phyloP scores from a whole-genome alignment of 1,139 yeast genomes.

The Taphrina deformans region DNA sequence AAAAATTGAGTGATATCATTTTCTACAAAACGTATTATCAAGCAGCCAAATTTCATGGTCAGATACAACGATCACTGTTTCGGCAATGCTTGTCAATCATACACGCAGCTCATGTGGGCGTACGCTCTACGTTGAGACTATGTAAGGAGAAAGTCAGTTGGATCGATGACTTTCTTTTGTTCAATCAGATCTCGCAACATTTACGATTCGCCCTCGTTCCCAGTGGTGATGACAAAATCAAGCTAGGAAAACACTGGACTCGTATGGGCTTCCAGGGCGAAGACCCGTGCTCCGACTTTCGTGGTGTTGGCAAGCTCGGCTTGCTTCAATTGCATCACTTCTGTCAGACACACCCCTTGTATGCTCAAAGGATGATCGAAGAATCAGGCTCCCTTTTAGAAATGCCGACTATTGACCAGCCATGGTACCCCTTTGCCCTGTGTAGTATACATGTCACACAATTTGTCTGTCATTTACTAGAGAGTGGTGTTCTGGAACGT shows the following conservation, averaged over 20 bases:
- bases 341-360: constrained; percentile 16
- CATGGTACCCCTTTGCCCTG: constrained; percentile 30
- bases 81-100: neutral
- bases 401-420: neutral
- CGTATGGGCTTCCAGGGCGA: constrained; percentile 25
- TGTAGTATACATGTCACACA: constrained; percentile 26
- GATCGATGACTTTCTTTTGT: neutral
- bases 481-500: constrained; percentile 6
- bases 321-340: constrained; percentile 18
- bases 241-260: constrained; percentile 18
- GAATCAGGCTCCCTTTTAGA: constrained; percentile 19
- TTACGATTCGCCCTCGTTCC: neutral
- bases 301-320: constrained; percentile 20
- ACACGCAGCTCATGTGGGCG: neutral
- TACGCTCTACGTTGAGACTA: neutral
- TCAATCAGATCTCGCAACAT: neutral
- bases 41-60: constrained; percentile 2
- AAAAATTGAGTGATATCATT: neutral
- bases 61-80: neutral
- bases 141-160: neutral
- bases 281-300: constrained; percentile 26
- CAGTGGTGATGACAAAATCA: neutral
- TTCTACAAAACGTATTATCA: constrained; percentile 4
- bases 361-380: constrained; percentile 17
- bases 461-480: neutral